phyloP scores from a whole-genome alignment of 441 rosid species.

The Daphne laureola region DNA sequence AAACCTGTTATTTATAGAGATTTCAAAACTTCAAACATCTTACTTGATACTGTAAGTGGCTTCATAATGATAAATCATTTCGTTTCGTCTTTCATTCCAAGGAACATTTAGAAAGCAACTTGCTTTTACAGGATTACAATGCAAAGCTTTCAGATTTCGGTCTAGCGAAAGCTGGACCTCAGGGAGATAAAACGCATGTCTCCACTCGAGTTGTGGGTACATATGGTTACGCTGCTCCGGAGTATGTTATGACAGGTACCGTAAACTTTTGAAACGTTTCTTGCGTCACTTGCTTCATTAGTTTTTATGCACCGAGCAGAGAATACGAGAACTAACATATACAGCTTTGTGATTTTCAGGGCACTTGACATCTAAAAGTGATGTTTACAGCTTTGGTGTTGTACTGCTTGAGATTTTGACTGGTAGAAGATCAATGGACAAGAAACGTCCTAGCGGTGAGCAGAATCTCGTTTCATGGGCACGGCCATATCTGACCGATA shows the following conservation, averaged over 20 bases:
- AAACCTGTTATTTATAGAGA: slow-evolving; percentile 49
- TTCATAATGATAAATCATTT: background rate
- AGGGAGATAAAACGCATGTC: slow-evolving; percentile 41
- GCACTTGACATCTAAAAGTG: slow-evolving; percentile 47
- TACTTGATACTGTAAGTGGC: slow-evolving; percentile 38
- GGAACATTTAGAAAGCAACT: slow-evolving; percentile 9
- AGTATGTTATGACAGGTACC: slow-evolving; percentile 49
- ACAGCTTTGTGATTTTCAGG: slow-evolving; percentile 18
- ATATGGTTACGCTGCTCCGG: slow-evolving; percentile 51
- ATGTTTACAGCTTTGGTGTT: slow-evolving; percentile 45
- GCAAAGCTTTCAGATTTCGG: slow-evolving; percentile 53
- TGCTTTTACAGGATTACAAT: slow-evolving; percentile 33
- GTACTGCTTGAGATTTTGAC: slow-evolving; percentile 45
- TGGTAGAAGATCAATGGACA: slow-evolving; percentile 55
- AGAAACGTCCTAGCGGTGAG: slow-evolving; percentile 43
- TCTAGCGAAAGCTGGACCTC: slow-evolving; percentile 48
- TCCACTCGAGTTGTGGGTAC: slow-evolving; percentile 52
- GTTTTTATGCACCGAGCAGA: background rate
- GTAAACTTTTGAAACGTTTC: background rate
- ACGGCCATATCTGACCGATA: slow-evolving; percentile 38
- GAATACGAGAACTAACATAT: background rate
- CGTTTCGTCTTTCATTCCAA: background rate
- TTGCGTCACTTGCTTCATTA: background rate
- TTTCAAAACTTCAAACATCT: slow-evolving; percentile 46
- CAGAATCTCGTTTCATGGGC: slow-evolving; percentile 50